These are phyloP conservation scores for Ilyonectria mors-panacis DNA, from an alignment of 2,329 filamentous ascomycete species.

Conservation along the genomic window DNA sequence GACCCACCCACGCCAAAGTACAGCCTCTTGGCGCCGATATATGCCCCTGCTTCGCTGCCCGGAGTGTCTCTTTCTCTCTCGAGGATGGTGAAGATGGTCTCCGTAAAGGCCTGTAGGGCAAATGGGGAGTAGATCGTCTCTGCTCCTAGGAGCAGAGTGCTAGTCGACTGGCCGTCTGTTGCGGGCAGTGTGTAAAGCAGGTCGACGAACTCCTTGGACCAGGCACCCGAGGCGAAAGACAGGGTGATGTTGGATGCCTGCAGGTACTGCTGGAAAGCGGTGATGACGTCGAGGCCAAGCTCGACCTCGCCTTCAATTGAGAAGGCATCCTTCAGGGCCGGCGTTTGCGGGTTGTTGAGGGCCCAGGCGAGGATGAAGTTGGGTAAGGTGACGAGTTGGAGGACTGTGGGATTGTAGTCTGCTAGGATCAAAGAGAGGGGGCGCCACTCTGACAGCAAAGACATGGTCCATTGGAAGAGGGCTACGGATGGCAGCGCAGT, in stretches of 20 bases:
- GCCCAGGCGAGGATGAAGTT: constrained; percentile 83
- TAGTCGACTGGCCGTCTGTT: constrained; percentile 25
- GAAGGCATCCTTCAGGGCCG: constrained; percentile 62
- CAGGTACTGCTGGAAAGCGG: constrained; percentile 72
- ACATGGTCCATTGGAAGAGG: constrained; percentile 74
- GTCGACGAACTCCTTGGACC: constrained; percentile 76
- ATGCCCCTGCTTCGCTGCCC: constrained; percentile 67
- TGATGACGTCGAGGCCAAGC: constrained; percentile 70
- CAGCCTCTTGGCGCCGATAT: constrained; percentile 83
- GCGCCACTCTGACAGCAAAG: constrained; percentile 44
- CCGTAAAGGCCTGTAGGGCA: constrained; percentile 77
- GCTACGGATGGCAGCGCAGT: constrained; percentile 81
- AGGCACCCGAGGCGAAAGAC: constrained; percentile 81
- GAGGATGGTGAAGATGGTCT: constrained; percentile 74
- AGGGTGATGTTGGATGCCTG: constrained; percentile 66
- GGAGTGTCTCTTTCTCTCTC: constrained; percentile 55
- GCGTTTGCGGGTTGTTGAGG: constrained; percentile 57
- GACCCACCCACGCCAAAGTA: constrained; percentile 91
- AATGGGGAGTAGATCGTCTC: constrained; percentile 89
- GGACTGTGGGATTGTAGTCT: constrained; percentile 85
- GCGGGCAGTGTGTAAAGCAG: constrained; percentile 63
- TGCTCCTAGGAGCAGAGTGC: constrained; percentile 76
- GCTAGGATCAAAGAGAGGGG: constrained; percentile 76
- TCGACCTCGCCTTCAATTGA: constrained; percentile 74
- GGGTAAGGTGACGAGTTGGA: constrained; percentile 84